phyloP scores from a whole-genome alignment of 306 rosid genomes.

The Rubus parviflorus region DNA sequence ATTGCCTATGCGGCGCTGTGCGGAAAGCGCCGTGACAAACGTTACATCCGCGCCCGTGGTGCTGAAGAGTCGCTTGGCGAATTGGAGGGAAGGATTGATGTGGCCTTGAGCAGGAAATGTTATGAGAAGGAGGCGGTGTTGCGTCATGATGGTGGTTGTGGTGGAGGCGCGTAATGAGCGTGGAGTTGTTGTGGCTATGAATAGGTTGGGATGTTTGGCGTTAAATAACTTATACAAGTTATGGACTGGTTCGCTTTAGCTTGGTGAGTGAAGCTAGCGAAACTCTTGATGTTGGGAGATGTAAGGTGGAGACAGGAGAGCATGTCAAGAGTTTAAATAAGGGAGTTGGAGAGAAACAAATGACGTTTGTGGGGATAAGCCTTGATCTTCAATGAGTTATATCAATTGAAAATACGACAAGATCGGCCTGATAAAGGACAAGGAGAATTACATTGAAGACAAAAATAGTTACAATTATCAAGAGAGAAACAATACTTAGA shows the following conservation, averaged over 20 bases:
- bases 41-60: constrained; percentile 29
- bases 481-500: too few species aligned
- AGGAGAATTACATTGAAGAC: background rate
- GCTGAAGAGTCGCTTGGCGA: constrained; percentile 35
- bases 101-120: constrained; percentile 40
- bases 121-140: constrained; percentile 21
- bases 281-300: background rate
- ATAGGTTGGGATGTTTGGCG: background rate
- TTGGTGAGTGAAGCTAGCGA: background rate
- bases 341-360: background rate
- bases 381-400: background rate
- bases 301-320: background rate
- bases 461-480: too few species aligned
- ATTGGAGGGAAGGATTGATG: constrained; percentile 38
- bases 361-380: background rate
- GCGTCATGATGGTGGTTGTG: constrained; percentile 15
- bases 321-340: background rate
- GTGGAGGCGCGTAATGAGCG: background rate
- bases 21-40: constrained; percentile 17
- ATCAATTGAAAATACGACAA: too few species aligned
- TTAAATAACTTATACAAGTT: background rate
- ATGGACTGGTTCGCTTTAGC: background rate
- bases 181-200: background rate
- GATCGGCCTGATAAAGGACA: too few species aligned
- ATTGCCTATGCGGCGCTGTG: constrained; percentile 22